phyloP scores from a whole-genome alignment of 2,329 filamentous ascomycete species.

The Curvularia verruculosa region DNA sequence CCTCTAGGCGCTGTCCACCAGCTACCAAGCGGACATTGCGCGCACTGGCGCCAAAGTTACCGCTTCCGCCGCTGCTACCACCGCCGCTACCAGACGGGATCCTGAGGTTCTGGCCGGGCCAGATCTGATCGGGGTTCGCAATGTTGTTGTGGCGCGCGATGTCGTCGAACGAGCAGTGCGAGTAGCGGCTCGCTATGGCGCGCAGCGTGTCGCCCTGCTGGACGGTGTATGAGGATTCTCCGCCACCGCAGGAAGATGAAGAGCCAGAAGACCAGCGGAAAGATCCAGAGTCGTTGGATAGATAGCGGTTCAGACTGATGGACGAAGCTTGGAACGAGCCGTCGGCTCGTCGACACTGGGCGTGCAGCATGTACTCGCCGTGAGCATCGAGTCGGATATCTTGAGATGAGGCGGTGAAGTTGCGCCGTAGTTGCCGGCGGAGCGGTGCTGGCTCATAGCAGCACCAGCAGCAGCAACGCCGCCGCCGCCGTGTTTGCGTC shows the following conservation, averaged over 20 bases:
- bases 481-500: slow-evolving; percentile 10
- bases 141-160: slow-evolving; percentile 36
- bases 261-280: slow-evolving; percentile 33
- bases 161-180: slow-evolving; percentile 35
- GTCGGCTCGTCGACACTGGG: slow-evolving; percentile 31
- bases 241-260: slow-evolving; percentile 5
- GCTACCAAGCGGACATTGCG: slow-evolving; percentile 29
- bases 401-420: slow-evolving; percentile 32
- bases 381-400: slow-evolving; percentile 35
- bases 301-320: slow-evolving; percentile 28
- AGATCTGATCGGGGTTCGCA: slow-evolving; percentile 35
- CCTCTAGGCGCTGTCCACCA: slow-evolving; percentile 33
- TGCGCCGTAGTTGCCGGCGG: slow-evolving; percentile 28
- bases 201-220: slow-evolving; percentile 38
- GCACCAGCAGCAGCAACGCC: slow-evolving; percentile 6
- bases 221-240: slow-evolving; percentile 26
- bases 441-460: slow-evolving; percentile 7
- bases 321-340: slow-evolving; percentile 32
- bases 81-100: slow-evolving; percentile 27
- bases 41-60: slow-evolving; percentile 27
- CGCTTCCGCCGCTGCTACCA: slow-evolving; percentile 13
- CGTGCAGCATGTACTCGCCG: slow-evolving; percentile 37
- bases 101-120: slow-evolving; percentile 35
- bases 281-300: slow-evolving; percentile 33
- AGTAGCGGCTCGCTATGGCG: slow-evolving; percentile 31